Evolutionary conservation across 2,329 filamentous ascomycete species (phyloP), one percentile per base, ranked within the genome.

Genomic region (Ilyonectria robusta): DNA sequence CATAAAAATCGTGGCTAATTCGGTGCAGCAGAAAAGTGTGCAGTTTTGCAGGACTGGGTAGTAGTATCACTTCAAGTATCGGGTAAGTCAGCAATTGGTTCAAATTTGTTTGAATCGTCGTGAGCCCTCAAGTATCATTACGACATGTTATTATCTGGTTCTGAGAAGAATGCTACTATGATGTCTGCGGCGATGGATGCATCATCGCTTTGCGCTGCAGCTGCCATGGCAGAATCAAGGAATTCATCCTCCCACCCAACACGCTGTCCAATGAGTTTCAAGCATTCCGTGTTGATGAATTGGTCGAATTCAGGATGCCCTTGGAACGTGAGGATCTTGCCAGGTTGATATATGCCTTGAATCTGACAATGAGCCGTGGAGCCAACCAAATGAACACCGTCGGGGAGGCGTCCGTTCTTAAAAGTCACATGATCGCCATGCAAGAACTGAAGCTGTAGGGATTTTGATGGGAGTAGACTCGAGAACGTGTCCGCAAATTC

Each of bases 301-400:
- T 54, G 59, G 37, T 61, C 59, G 44, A 61, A 61, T 35, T 61
- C 59, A 8, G 48, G 48, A 23, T 61, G 59, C 8, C 47, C 59
- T 46, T 61, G 59, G 17, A 11, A 46, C 4, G 59, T 61, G n/a
- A 61, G 59, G 11, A 61, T 35, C 17, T 35, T n/a, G 1, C 37
- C 23, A 8, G 59, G 59, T 29, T 54, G 33, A n/a, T 61, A 46
- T 4, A 61, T 54, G 35, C 59, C 59, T 15, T 61, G 59, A 15
- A 44, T 26, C 21, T 21, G 11, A 29, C 59, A 61, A 15, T 44
- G 48, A 11, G 47, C 13, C 4, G 59, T 61, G 4, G 48, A 44
- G 17, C 59, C 59, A 21, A 61, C 35, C 6, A 61, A 4, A 17
- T 46, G 23, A 33, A 44, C 19, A 17, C 26, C 33, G 0, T 54